Evolutionary conservation across 768 basidiomycete genomes (phyloP), one percentile per base, ranked within the genome.

Genomic region (Amanita inopinata): DNA sequence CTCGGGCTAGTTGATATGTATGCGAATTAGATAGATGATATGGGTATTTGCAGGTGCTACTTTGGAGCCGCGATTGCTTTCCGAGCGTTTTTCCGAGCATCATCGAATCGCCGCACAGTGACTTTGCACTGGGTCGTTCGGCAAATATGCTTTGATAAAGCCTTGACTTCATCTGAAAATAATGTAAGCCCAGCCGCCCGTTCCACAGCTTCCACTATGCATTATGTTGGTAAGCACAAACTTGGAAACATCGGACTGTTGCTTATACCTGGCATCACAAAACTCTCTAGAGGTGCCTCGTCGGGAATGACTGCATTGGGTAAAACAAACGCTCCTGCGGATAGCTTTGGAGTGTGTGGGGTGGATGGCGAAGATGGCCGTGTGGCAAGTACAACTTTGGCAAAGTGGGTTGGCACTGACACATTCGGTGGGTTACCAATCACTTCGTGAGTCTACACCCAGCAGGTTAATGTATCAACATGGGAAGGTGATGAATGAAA

Each of bases 341-440:
- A 78, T 33, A 94, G 67, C 51, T 98, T 91, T 4, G 71, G 67
- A 10, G 80, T 57, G 41, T 84, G 66, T 4, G 79, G 87, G 0
- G 72, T 81, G 25, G 73, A 73, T 7, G 86, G 83, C 1, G 85
- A 88, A 18, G 75, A 68, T 0, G 88, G 83, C 49, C 74, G 75
- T 0, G 87, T 73, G 1, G 85, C 73, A 39, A 97, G 68, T 17
- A 97, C 80, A 23, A 97, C 93, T 61, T 98, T 98, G 23, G 94
- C 93, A 58, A 98, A 98, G 58, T 99, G 96, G 4, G 96, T 98
- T 1, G 96, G 96, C 12, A 99, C 96, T 37, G 87, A 70, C 46
- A 97, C 69, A 54, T 85, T 89, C 8, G 92, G 90, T 8, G 91
- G 89, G 12, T 73, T 74, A 0, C 96, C 96, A 51, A 99, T 98